Percentiles rank a stretch among this genome's conserved stretches.
These are phyloP conservation scores for Leccinum ochraceum DNA, from an alignment of 768 basidiomycete species.

Conservation along the genomic window DNA sequence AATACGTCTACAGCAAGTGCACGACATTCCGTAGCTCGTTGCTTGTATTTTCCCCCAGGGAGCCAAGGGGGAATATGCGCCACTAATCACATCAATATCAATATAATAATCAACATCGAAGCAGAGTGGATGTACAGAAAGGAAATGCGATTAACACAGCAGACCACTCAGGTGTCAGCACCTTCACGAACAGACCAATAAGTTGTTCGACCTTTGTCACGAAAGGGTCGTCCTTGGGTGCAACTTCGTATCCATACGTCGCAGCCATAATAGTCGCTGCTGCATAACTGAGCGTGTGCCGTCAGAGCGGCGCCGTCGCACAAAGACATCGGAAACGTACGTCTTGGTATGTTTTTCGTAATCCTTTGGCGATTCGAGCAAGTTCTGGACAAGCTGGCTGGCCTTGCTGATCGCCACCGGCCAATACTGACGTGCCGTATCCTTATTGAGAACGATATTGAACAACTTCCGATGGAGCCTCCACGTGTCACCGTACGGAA, in stretches of 20 bases:
- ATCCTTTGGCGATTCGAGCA: slow-evolving; percentile 21
- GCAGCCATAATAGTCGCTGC: slow-evolving; percentile 25
- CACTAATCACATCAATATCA: slow-evolving; percentile 14
- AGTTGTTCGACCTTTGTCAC: slow-evolving; percentile 20
- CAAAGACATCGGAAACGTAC: slow-evolving; percentile 21
- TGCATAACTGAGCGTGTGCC: slow-evolving; percentile 18
- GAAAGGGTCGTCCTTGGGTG: slow-evolving; percentile 27
- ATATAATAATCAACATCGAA: background rate
- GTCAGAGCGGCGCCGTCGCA: background rate
- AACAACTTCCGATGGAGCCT: slow-evolving; percentile 32
- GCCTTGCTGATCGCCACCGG: slow-evolving; percentile 18
- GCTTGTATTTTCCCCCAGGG: slow-evolving; percentile 32
- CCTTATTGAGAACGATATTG: slow-evolving; percentile 21
- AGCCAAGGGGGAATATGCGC: slow-evolving; percentile 35
- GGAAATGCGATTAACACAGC: slow-evolving; percentile 24
- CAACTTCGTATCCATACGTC: slow-evolving; percentile 28
- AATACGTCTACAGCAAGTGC: slow-evolving; percentile 25
- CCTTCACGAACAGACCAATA: slow-evolving; percentile 7
- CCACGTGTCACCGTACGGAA: slow-evolving; percentile 34
- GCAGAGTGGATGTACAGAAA: slow-evolving; percentile 19
- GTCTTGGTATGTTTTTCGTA: slow-evolving; percentile 18
- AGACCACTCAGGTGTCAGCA: slow-evolving; percentile 23
- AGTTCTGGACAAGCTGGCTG: slow-evolving; percentile 24
- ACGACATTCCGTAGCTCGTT: slow-evolving; percentile 18
- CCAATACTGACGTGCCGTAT: slow-evolving; percentile 13